Evolutionary conservation across 2,329 filamentous ascomycete genomes (phyloP).

Genomic region (Xylaria sp.): DNA sequence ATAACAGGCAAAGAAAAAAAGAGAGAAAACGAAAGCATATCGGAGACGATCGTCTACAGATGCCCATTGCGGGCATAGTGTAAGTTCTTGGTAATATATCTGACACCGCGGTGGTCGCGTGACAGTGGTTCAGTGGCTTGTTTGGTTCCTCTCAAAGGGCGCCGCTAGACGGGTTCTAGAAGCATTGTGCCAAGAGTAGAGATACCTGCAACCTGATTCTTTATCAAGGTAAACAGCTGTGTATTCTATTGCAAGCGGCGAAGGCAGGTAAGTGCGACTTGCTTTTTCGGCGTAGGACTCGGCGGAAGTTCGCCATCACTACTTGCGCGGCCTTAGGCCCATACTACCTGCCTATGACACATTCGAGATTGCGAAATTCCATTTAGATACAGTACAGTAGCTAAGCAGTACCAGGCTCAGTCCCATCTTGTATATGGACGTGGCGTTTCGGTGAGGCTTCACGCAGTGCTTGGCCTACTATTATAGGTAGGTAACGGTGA

Average conservation of each 20-base stretch:
- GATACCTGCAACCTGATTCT: not conserved
- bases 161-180: slow-evolving; percentile 20
- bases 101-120: slow-evolving; percentile 2
- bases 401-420: not conserved
- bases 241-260: slow-evolving; percentile 2
- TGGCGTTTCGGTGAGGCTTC: slow-evolving; percentile 18
- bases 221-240: slow-evolving; percentile 15
- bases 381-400: not conserved
- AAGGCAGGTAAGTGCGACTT: not conserved
- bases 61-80: not conserved
- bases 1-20: no score
- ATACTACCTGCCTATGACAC: not conserved
- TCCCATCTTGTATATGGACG: not conserved
- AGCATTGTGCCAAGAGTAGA: slow-evolving; percentile 19
- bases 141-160: not conserved
- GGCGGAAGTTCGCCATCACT: slow-evolving; percentile 2
- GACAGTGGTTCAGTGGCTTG: slow-evolving; percentile 1
- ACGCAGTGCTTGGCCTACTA: slow-evolving; percentile 7
- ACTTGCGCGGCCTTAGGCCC: not conserved
- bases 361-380: slow-evolving; percentile 5
- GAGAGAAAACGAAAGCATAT: no score
- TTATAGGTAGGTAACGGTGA: not conserved
- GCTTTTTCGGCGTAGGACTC: not conserved
- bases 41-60: not conserved
- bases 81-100: not conserved